These are phyloP conservation scores for Lachnellula occidentalis DNA, from an alignment of 2,329 filamentous ascomycete species.

Conservation along the genomic window DNA sequence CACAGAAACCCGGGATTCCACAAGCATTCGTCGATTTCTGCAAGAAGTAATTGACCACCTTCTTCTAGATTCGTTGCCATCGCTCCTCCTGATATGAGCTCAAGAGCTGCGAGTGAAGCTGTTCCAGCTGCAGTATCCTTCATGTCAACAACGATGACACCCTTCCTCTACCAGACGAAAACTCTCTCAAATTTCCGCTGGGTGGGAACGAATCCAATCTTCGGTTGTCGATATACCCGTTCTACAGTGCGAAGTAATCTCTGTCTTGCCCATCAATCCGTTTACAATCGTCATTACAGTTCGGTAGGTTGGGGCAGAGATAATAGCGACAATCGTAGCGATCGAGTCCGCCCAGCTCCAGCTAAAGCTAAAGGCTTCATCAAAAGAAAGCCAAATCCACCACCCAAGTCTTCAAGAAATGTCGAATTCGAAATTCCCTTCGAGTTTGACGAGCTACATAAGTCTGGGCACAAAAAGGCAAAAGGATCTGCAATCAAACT, in stretches of 20 bases:
- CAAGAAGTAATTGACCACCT: background rate
- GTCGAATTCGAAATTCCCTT: background rate
- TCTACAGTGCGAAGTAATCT: background rate
- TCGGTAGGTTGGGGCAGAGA: background rate
- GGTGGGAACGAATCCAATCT: conserved; percentile 29
- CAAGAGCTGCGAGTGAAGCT: conserved; percentile 6
- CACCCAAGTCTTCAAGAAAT: background rate
- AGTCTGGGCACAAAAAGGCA: background rate
- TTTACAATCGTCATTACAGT: background rate
- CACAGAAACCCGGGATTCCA: background rate
- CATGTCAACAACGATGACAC: conserved; percentile 42
- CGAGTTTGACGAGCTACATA: background rate
- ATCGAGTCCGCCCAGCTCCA: background rate
- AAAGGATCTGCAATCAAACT: background rate
- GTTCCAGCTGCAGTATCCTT: conserved; percentile 5
- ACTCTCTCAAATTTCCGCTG: conserved; percentile 41
- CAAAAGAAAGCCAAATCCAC: background rate
- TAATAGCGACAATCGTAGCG: too few relatives aligned
- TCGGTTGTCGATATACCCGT: conserved; percentile 9
- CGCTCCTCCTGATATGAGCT: conserved; percentile 5
- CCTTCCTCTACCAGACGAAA: conserved; percentile 68
- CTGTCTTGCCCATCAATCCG: background rate
- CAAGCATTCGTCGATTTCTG: background rate
- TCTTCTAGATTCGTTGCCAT: background rate
- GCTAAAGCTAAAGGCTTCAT: background rate